These are phyloP conservation scores for Biscutella laevigata DNA, from an alignment of 441 rosid species.

Conservation along the genomic window DNA sequence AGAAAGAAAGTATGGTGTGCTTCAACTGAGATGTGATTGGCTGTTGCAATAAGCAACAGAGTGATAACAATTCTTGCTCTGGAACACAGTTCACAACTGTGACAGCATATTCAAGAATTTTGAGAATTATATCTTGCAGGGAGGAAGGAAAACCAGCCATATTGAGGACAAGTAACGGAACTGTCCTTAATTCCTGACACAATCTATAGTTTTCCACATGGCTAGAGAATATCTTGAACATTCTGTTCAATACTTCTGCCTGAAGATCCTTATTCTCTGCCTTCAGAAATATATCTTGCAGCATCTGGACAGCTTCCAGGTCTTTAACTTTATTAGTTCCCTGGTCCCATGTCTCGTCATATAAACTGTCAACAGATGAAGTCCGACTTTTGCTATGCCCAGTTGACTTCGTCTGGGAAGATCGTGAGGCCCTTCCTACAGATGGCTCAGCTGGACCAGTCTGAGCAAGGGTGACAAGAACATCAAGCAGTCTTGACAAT, in stretches of 20 bases:
- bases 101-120: conserved; percentile 99
- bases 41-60: conserved; percentile 98
- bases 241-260: conserved; percentile 96
- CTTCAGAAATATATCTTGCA: conserved; percentile 96
- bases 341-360: conserved; percentile 75
- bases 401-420: conserved; percentile 45
- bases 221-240: conserved; percentile 98
- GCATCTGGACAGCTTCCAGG: conserved; percentile 99
- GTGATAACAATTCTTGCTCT: conserved; percentile 96
- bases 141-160: conserved; percentile 95
- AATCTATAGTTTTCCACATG: conserved; percentile 89
- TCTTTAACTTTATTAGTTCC: conserved; percentile 85
- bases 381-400: conserved; percentile 58
- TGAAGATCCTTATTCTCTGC: conserved; percentile 78
- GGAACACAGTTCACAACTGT: conserved; percentile 99
- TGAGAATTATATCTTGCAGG: conserved; percentile 90
- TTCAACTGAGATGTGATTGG: conserved; percentile 82
- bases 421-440: conserved; percentile 49
- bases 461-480: conserved; percentile 88
- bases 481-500: conserved; percentile 94
- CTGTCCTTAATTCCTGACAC: conserved; percentile 90
- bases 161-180: conserved; percentile 91
- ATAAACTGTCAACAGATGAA: conserved; percentile 44
- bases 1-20: conserved; percentile 88
- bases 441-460: conserved; percentile 69